These are phyloP conservation scores for Trichoderma simmonsii DNA, from an alignment of 2,329 filamentous ascomycete genomes.

Conservation along the genomic window DNA sequence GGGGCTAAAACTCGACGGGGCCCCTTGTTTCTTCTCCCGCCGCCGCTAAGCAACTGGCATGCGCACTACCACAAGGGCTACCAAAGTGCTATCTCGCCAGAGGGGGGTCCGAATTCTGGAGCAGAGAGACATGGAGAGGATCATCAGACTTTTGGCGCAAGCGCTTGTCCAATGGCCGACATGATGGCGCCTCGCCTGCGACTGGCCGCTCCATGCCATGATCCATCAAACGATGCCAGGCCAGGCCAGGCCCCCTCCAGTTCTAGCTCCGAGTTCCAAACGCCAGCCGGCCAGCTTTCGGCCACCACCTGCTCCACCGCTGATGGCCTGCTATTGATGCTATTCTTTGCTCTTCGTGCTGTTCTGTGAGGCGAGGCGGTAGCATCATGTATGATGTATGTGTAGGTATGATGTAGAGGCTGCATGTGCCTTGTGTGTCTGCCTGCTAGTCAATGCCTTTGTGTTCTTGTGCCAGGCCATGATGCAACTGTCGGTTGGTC, in stretches of 20 bases:
- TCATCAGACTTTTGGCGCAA: constrained; percentile 2
- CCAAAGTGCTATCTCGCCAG: too few relatives aligned
- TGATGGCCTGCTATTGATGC: neutral
- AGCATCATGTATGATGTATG: neutral
- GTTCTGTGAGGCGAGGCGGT: neutral
- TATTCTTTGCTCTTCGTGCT: neutral
- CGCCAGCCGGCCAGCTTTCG: constrained; percentile 1
- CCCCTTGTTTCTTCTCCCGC: constrained; percentile 3
- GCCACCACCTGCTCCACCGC: neutral
- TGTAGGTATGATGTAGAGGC: neutral
- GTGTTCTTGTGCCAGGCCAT: neutral
- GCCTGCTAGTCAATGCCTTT: neutral
- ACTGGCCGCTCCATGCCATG: neutral
- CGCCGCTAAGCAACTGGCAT: constrained; percentile 1
- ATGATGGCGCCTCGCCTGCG: neutral
- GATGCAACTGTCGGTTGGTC: neutral
- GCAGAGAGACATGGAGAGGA: neutral
- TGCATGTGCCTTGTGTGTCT: neutral
- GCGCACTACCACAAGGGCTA: neutral
- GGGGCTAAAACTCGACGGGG: neutral
- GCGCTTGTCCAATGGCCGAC: neutral
- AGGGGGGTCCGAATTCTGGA: too few relatives aligned
- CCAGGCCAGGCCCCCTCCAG: neutral
- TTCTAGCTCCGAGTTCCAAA: neutral
- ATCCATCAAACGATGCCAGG: neutral